Evolutionary conservation across 1,139 yeast genomes (phyloP), one percentile per base, ranked within the genome.

Genomic region (Scheffersomyces parashehatae): DNA sequence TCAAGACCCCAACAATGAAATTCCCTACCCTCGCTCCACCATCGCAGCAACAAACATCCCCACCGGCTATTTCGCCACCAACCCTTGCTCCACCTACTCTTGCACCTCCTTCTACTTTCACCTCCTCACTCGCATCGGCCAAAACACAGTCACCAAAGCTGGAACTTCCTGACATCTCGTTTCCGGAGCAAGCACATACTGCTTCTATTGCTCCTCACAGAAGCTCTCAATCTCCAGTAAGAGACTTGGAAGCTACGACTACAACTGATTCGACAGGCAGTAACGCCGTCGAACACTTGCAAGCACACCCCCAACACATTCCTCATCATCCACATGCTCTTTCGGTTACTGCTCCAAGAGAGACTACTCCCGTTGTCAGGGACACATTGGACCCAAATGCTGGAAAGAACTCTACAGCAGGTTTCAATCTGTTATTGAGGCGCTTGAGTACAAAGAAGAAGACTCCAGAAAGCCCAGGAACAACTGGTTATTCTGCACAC

Each of bases 101-200:
- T 20, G 26, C 26, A 7, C 26, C 26, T 20, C 26, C 26, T 20
- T 20, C 26, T 20, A 20, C 26, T 7, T 20, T 20, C 5, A 16
- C 20, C 20, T 16, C 20, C 20, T 5, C 20, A 16, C 20, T 16
- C 26, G 5, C 26, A 20, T 20, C 26, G 26, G 26, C 26, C 7
- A 20, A 20, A 20, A 6, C 26, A 5, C 26, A 5, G 26, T 7
- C 26, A 6, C 26, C 26, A 20, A 20, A 20, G 26, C 26, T 20
- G 26, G 35, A 31, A 31, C 24, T 31, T 8, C 35, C 16, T 9
- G 35, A 31, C 35, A 31, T 31, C 10, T 44, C 83, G 11, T 75
- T 79, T 56, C 90, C 90, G 8, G 85, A 82, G 53, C 88, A 83
- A 50, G 89, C 88, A 0, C 88, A 85, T 55, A 82, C 87, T 2